Conservation (phyloP, 192 early-diverging fungal species). For the Chytriomyces confervae region DNA sequence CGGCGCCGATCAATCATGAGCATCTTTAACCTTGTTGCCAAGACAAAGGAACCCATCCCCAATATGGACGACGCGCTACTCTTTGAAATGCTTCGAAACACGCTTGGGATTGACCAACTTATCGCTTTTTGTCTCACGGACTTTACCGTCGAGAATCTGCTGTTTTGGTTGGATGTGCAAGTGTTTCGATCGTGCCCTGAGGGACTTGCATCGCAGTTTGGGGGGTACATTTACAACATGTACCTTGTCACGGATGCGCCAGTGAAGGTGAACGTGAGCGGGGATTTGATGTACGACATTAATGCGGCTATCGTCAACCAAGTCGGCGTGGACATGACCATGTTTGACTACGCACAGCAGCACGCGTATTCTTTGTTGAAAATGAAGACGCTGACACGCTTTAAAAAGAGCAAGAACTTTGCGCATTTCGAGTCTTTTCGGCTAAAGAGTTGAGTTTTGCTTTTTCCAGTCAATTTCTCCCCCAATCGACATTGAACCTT, state of each 20-base stretch:
- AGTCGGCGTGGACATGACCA: conserved; percentile 55
- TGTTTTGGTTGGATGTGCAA: conserved; percentile 88
- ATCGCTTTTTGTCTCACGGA: neutral
- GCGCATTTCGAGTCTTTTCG: conserved; percentile 40
- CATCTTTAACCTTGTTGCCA: neutral
- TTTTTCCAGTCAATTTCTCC: neutral
- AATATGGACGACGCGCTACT: neutral
- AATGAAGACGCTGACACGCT: conserved; percentile 72
- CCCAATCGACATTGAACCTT: neutral
- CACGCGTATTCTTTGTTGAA: conserved; percentile 78
- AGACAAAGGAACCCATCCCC: neutral
- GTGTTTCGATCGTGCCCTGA: conserved; percentile 57
- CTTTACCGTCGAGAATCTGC: conserved; percentile 69
- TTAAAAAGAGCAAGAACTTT: conserved; percentile 65
- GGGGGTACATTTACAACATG: conserved; percentile 72
- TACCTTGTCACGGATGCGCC: conserved; percentile 73
- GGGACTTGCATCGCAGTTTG: conserved; percentile 22
- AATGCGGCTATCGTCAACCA: conserved; percentile 10
- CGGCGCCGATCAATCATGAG: neutral
- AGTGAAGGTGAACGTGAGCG: conserved; percentile 72
- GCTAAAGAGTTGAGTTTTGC: neutral
- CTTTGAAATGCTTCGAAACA: neutral
- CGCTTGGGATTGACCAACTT: neutral
- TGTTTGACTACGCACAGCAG: conserved; percentile 84
- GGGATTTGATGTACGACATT: conserved; percentile 72